phyloP scores from a whole-genome alignment of 2,329 filamentous ascomycete genomes.

The Alternaria gansuensis region DNA sequence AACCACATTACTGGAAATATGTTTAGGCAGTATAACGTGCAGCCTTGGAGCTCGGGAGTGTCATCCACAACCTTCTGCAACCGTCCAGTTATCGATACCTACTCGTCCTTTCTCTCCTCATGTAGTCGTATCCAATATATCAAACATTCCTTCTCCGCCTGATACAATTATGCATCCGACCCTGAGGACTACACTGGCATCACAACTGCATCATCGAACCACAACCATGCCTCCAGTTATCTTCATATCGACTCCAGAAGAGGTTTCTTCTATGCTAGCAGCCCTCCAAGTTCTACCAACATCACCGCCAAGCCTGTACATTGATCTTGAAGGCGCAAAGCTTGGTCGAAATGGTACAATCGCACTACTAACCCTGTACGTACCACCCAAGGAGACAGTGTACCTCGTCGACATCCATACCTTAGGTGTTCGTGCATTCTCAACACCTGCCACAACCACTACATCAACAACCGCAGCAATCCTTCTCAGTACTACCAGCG shows the following conservation, averaged over 20 bases:
- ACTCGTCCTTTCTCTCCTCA: neutral
- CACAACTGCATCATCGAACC: neutral
- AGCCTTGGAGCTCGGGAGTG: neutral
- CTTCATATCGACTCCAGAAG: conserved; percentile 4
- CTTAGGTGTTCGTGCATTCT: conserved; percentile 40
- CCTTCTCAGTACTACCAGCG: neutral
- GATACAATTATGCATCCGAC: neutral
- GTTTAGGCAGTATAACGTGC: neutral
- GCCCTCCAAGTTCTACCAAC: neutral
- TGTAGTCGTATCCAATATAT: neutral
- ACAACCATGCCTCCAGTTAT: neutral
- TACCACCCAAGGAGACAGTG: conserved; percentile 17
- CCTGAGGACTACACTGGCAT: too few species aligned
- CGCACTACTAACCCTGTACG: conserved; percentile 26
- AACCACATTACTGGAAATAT: neutral
- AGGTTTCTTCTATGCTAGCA: neutral
- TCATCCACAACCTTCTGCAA: neutral
- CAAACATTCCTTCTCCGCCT: neutral
- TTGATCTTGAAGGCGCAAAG: conserved; percentile 40
- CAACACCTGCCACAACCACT: conserved; percentile 36
- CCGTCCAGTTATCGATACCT: too few species aligned
- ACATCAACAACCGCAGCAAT: neutral
- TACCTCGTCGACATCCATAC: conserved; percentile 46
- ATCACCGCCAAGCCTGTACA: conserved; percentile 19
- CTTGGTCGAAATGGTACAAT: conserved; percentile 37